These are phyloP conservation scores for Trebouxia gelatinosa DNA, from an alignment of 163 green algal species.

Conservation along the genomic window DNA sequence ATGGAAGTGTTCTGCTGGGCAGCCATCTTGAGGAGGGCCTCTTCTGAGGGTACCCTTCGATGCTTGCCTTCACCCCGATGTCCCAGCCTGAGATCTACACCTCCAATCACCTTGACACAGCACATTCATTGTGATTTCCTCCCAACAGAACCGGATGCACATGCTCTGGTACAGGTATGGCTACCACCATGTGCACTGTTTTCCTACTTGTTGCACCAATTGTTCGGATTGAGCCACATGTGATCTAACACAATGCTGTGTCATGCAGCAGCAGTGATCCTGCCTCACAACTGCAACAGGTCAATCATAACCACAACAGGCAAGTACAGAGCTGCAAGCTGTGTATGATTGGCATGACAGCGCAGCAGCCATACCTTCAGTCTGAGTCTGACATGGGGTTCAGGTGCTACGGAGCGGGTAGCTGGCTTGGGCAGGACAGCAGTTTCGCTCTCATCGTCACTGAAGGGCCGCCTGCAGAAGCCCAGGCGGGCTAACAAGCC, in stretches of 20 bases:
- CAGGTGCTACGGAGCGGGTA: neutral
- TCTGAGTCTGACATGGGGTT: constrained; percentile 19
- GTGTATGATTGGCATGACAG: too few relatives aligned
- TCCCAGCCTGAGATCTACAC: constrained; percentile 46
- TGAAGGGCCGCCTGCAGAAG: constrained; percentile 26
- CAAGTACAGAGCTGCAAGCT: too few relatives aligned
- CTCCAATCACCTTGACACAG: constrained; percentile 50
- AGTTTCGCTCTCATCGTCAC: constrained; percentile 2
- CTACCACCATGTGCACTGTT: too few relatives aligned
- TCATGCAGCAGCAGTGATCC: too few relatives aligned
- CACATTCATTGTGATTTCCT: too few relatives aligned
- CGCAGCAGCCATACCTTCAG: constrained; percentile 31
- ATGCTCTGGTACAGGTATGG: too few relatives aligned
- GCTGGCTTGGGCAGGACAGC: neutral
- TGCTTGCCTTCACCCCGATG: constrained; percentile 33
- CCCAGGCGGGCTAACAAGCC: constrained; percentile 8
- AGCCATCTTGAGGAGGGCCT: constrained; percentile 59
- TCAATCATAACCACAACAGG: too few relatives aligned
- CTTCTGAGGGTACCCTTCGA: constrained; percentile 57
- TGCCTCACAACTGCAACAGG: too few relatives aligned
- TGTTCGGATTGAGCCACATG: too few relatives aligned
- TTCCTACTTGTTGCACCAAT: too few relatives aligned
- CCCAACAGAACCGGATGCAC: too few relatives aligned
- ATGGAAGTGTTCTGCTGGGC: constrained; percentile 45
- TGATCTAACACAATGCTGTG: too few relatives aligned